Conservation (phyloP, 2,329 filamentous ascomycete species). For the Fusarium setosum region DNA sequence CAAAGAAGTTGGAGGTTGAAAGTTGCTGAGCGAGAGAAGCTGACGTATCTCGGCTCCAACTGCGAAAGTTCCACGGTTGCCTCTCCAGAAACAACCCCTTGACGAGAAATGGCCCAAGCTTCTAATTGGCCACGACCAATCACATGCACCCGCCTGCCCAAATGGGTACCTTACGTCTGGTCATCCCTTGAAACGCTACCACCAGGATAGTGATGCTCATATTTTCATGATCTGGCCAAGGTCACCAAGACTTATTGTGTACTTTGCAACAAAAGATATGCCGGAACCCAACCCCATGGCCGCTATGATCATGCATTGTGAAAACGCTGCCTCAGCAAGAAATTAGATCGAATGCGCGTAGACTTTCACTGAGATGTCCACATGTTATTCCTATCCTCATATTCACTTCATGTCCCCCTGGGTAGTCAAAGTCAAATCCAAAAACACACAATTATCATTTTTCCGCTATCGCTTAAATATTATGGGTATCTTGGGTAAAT, state of each 20-base stretch:
- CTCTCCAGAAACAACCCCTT: slow-evolving; percentile 41
- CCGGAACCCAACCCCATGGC: too few relatives aligned
- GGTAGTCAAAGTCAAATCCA: not conserved
- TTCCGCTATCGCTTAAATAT: slow-evolving; percentile 10
- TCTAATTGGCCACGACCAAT: slow-evolving; percentile 32
- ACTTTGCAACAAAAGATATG: too few relatives aligned
- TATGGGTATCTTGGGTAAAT: slow-evolving; percentile 25
- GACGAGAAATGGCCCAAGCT: slow-evolving; percentile 41
- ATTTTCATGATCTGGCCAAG: too few relatives aligned
- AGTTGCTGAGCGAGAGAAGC: slow-evolving; percentile 33
- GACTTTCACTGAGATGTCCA: too few relatives aligned
- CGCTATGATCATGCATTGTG: not conserved
- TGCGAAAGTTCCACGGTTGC: slow-evolving; percentile 47
- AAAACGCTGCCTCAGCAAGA: not conserved
- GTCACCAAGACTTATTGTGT: too few relatives aligned
- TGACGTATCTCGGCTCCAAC: slow-evolving; percentile 38
- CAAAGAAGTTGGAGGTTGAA: slow-evolving; percentile 9
- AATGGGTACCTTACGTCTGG: too few relatives aligned
- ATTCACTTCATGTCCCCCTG: not conserved
- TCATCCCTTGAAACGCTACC: not conserved
- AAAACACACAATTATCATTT: not conserved
- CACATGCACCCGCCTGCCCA: slow-evolving; percentile 16
- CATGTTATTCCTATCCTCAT: too few relatives aligned
- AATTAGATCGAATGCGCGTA: too few relatives aligned
- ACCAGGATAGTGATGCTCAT: too few relatives aligned